Evolutionary conservation across 352 stramenopile species (phyloP), one percentile per base, ranked within the genome.

Genomic region (Phytophthora constricta): DNA sequence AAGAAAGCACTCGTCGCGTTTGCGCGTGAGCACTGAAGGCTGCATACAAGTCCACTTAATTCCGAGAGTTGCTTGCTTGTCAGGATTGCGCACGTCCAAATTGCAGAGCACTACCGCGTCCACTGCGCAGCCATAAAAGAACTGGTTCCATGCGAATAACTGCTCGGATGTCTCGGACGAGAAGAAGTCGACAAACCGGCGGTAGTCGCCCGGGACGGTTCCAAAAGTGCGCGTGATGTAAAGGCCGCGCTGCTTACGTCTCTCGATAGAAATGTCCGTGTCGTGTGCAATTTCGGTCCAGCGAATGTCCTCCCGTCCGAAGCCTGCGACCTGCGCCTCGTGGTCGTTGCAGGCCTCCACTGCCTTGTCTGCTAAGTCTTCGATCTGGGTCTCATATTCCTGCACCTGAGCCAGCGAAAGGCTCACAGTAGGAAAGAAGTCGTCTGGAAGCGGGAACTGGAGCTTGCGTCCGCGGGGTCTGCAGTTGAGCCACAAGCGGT

Each of bases 21-120:
- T 92, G 33, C 76, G 76, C 11, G 74, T 77, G 53, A 93, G 74
- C 53, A 82, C 31, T 20, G 81, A 85, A 20, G 80, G 76, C 45
- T 83, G 78, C 48, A 92, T 67, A 27, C 82, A 91, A 34, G 77
- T 72, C 87, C 87, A 95, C 65, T 94, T 95, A 56, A 95, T 86
- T 39, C 87, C 86, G 42, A 95, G 74, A 47, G 83, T 87, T 26
- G 69, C 62, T 49, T 87, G 72, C n/a, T 74, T 65, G 37, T 77
- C 60, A 11, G 76, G 70, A 34, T 91, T 69, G 22, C 64, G 48
- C 45, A 70, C 33, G 48, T 89, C 64, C 52, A 95, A 64, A 39
- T 83, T 94, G 58, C 77, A 72, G 25, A 95, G 60, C 58, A 93
- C 86, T 11, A 79, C 77, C 0, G 84, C 87, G 59, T 95, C 87